A percentile compares a stretch with the other conserved stretches of the same genome.
Conservation (phyloP, 192 early-diverging fungal species). For the Backusella morwellensis region DNA sequence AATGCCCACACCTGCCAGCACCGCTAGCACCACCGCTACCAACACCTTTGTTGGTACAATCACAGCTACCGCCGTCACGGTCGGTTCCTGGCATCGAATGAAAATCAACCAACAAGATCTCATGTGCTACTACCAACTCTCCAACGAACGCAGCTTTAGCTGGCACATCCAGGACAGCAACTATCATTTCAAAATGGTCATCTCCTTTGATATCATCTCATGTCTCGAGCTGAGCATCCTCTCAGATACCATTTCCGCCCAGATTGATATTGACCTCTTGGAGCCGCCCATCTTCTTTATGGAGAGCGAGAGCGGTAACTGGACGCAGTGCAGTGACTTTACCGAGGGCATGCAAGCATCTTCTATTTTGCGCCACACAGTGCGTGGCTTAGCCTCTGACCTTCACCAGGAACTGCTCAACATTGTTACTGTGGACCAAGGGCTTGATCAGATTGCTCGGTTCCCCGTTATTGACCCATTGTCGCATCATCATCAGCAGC, state of each 20-base stretch:
- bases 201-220: conserved; percentile 50
- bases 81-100: conserved; percentile 66
- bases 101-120: conserved; percentile 50
- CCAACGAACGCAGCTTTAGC: conserved; percentile 40
- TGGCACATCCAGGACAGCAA: conserved; percentile 60
- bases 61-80: conserved; percentile 51
- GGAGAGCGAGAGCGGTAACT: conserved; percentile 39
- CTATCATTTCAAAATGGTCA: conserved; percentile 59
- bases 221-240: conserved; percentile 43
- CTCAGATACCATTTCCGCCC: conserved; percentile 41
- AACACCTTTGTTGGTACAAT: conserved; percentile 17
- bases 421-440: conserved; percentile 23
- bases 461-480: conserved; percentile 8
- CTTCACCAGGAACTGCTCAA: conserved; percentile 25
- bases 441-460: conserved; percentile 21
- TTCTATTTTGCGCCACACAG: conserved; percentile 43
- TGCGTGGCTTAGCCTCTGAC: conserved; percentile 43
- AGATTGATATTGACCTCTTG: conserved; percentile 52
- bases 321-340: conserved; percentile 66
- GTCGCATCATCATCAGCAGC: neutral
- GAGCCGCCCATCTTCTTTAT: conserved; percentile 60
- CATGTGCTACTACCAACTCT: conserved; percentile 52
- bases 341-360: conserved; percentile 64
- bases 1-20: neutral
- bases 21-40: neutral